These are phyloP conservation scores for Kodamaea fungicola DNA, from an alignment of 1,139 yeast genomes.

Conservation along the genomic window DNA sequence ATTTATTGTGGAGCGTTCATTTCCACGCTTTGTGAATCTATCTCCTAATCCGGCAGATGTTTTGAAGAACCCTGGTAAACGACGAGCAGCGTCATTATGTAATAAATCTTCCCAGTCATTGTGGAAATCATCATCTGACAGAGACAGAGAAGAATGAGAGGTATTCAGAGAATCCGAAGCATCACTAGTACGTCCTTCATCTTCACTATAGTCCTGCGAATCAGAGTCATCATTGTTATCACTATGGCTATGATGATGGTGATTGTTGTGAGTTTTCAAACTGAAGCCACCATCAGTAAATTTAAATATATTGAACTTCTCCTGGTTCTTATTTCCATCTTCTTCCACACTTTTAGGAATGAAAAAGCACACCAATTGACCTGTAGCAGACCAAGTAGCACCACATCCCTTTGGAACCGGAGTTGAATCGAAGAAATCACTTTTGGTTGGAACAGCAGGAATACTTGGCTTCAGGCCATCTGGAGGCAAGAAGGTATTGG, in stretches of 20 bases:
- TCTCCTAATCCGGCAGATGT: slow-evolving; percentile 41
- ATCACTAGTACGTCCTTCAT: slow-evolving; percentile 5
- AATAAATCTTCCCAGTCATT: slow-evolving; percentile 51
- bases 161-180: slow-evolving; percentile 5
- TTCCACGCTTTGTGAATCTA: slow-evolving; percentile 20
- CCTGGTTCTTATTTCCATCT: slow-evolving; percentile 25
- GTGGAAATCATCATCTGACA: slow-evolving; percentile 47
- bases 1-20: slow-evolving; percentile 20
- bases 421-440: slow-evolving; percentile 60
- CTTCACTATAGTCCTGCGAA: not conserved
- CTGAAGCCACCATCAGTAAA: slow-evolving; percentile 41
- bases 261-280: slow-evolving; percentile 11
- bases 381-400: slow-evolving; percentile 79
- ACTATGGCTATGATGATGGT: not conserved
- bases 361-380: slow-evolving; percentile 79
- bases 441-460: slow-evolving; percentile 5
- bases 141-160: slow-evolving; percentile 14
- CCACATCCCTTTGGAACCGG: slow-evolving; percentile 95
- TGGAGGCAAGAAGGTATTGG: slow-evolving; percentile 23
- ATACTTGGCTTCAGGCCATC: not conserved
- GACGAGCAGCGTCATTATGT: slow-evolving; percentile 42
- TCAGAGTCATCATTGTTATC: slow-evolving; percentile 1
- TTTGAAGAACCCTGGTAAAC: slow-evolving; percentile 44
- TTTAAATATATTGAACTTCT: slow-evolving; percentile 35
- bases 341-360: slow-evolving; percentile 48